These are phyloP conservation scores for Lactifluus volemus DNA, from an alignment of 768 basidiomycete genomes.

Conservation along the genomic window DNA sequence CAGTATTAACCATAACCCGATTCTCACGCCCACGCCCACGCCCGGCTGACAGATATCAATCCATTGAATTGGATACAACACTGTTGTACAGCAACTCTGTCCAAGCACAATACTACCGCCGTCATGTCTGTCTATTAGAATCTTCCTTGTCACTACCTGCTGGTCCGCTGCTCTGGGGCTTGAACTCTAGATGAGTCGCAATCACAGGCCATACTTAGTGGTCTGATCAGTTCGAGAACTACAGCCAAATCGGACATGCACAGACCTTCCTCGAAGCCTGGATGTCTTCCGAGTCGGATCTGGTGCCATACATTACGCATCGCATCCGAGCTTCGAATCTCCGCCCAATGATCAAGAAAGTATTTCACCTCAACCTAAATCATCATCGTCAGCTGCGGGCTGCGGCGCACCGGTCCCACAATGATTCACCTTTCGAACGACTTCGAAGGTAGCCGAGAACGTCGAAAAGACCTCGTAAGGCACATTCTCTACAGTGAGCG, in stretches of 20 bases:
- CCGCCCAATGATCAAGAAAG: constrained; percentile 75
- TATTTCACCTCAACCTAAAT: constrained; percentile 57
- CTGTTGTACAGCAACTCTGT: too few relatives aligned
- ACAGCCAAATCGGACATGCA: not conserved
- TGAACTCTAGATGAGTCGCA: constrained; percentile 53
- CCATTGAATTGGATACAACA: too few relatives aligned
- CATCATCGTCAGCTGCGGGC: not conserved
- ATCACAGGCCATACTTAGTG: constrained; percentile 59
- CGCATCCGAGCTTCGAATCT: constrained; percentile 73
- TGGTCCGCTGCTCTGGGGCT: constrained; percentile 26
- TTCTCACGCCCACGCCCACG: not conserved
- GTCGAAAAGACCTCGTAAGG: constrained; percentile 81
- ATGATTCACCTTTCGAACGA: constrained; percentile 57
- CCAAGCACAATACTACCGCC: not conserved
- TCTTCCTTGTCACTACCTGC: constrained; percentile 15
- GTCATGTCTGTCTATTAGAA: constrained; percentile 3
- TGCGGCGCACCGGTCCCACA: not conserved
- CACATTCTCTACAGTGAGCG: constrained; percentile 70
- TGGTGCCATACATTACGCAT: constrained; percentile 83
- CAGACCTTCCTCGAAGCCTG: constrained; percentile 80
- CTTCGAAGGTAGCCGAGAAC: constrained; percentile 74
- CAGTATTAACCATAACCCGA: not conserved
- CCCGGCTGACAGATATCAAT: too few relatives aligned
- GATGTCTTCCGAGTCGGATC: constrained; percentile 73
- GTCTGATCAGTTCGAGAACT: not conserved